These are phyloP conservation scores for Pluteus cervinus DNA, from an alignment of 768 basidiomycete species.

Conservation along the genomic window DNA sequence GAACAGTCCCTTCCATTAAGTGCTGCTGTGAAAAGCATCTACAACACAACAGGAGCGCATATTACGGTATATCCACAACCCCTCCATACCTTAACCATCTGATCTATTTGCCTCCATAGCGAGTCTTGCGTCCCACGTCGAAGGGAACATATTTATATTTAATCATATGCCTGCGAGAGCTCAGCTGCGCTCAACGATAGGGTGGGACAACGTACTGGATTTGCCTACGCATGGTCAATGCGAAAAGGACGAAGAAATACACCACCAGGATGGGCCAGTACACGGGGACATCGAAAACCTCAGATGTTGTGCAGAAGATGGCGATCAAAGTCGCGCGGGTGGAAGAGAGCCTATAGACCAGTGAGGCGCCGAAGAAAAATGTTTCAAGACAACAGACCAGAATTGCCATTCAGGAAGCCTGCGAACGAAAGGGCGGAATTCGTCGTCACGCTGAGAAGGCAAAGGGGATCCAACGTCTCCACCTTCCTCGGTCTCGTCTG, in stretches of 20 bases:
- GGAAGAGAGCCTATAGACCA: conserved; percentile 67
- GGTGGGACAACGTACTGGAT: conserved; percentile 66
- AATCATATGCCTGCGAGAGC: conserved; percentile 83
- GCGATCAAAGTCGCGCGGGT: conserved; percentile 87
- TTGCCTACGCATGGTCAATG: conserved; percentile 92
- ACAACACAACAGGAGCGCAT: no score
- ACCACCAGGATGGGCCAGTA: conserved; percentile 99
- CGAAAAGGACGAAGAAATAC: conserved; percentile 94
- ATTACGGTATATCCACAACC: no score
- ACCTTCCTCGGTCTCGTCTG: conserved; percentile 94
- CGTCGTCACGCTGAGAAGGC: conserved; percentile 77
- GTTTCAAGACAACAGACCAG: conserved; percentile 47
- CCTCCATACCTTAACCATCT: no score
- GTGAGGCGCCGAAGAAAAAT: background rate
- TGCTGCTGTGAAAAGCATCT: no score
- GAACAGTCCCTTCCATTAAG: no score
- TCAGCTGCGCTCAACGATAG: background rate
- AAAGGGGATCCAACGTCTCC: conserved; percentile 55
- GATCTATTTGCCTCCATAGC: conserved; percentile 73
- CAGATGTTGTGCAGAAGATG: conserved; percentile 72
- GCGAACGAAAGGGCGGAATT: conserved; percentile 95
- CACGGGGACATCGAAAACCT: conserved; percentile 91
- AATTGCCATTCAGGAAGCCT: conserved; percentile 96
- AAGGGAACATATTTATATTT: conserved; percentile 98
- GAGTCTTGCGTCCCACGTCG: conserved; percentile 89